These are phyloP conservation scores for Yarrowia sp. DNA, from an alignment of 805 yeast genomes.

Conservation along the genomic window DNA sequence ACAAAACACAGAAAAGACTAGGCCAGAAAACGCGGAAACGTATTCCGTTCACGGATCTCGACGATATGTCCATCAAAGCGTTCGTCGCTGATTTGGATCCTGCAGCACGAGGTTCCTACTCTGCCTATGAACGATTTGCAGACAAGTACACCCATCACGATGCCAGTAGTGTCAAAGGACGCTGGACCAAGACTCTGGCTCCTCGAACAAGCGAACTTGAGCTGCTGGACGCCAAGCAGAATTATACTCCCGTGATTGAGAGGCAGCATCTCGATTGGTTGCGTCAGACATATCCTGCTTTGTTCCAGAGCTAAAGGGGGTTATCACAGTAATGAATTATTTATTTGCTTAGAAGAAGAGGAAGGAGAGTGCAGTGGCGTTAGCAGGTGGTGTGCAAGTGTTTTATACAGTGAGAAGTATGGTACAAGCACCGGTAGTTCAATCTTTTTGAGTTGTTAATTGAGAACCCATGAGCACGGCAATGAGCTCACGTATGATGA, in stretches of 20 bases:
- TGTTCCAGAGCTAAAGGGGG: neutral
- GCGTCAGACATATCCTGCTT: neutral
- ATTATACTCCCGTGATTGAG: constrained; percentile 5
- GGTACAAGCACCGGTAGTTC: too few relatives aligned
- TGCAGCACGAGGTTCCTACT: neutral
- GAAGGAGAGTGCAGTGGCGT: too few relatives aligned
- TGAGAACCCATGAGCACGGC: too few relatives aligned
- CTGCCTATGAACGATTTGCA: constrained; percentile 1
- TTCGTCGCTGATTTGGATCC: constrained; percentile 1
- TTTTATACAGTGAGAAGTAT: too few relatives aligned
- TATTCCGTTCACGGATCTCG: constrained; percentile 15
- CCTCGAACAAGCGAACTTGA: constrained; percentile 15
- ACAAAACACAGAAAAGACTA: neutral
- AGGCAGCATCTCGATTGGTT: constrained; percentile 1
- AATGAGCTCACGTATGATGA: too few relatives aligned
- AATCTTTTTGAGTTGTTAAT: too few relatives aligned
- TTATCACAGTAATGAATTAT: neutral
- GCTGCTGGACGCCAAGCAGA: constrained; percentile 14
- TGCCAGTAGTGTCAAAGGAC: constrained; percentile 20
- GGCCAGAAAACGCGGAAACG: neutral
- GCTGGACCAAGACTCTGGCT: constrained; percentile 19
- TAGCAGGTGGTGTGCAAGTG: too few relatives aligned
- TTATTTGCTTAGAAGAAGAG: neutral
- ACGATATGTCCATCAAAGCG: constrained; percentile 16
- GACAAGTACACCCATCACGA: constrained; percentile 3